These are phyloP conservation scores for Exidia glandulosa DNA, from an alignment of 768 basidiomycete species.

Conservation along the genomic window DNA sequence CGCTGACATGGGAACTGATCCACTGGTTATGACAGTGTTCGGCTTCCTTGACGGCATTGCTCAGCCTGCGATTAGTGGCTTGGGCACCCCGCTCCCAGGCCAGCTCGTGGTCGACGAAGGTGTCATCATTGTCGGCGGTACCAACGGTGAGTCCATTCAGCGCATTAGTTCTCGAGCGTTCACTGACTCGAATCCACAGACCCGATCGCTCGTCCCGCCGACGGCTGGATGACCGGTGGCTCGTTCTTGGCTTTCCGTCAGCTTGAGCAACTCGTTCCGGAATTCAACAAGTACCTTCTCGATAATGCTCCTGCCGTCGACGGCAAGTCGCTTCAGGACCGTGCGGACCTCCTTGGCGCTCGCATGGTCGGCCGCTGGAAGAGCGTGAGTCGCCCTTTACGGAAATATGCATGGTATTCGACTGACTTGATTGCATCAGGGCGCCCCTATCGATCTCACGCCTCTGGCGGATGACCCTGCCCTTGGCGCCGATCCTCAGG, in stretches of 20 bases:
- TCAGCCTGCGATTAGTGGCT: slow-evolving; percentile 2
- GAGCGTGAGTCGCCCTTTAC: neutral
- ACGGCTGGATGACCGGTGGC: slow-evolving; percentile 1
- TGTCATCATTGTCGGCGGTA: slow-evolving; percentile 3
- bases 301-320: neutral
- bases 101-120: slow-evolving; percentile 2
- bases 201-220: slow-evolving; percentile 15
- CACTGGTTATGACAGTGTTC: neutral
- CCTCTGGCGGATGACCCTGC: neutral
- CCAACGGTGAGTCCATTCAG: neutral
- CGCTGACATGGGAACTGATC: neutral
- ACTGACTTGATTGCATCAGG: neutral
- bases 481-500: neutral
- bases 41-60: slow-evolving; percentile 4
- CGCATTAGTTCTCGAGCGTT: neutral
- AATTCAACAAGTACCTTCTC: slow-evolving; percentile 1
- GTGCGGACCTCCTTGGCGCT: slow-evolving; percentile 1
- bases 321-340: neutral
- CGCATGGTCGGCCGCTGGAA: slow-evolving; percentile 4
- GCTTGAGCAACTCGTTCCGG: slow-evolving; percentile 4
- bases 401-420: neutral
- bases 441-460: neutral
- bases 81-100: neutral
- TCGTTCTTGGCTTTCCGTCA: slow-evolving; percentile 6
- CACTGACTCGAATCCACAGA: slow-evolving; percentile 2